Conservation (phyloP, 805 yeast genomes). For the Kuraishia cidri region DNA sequence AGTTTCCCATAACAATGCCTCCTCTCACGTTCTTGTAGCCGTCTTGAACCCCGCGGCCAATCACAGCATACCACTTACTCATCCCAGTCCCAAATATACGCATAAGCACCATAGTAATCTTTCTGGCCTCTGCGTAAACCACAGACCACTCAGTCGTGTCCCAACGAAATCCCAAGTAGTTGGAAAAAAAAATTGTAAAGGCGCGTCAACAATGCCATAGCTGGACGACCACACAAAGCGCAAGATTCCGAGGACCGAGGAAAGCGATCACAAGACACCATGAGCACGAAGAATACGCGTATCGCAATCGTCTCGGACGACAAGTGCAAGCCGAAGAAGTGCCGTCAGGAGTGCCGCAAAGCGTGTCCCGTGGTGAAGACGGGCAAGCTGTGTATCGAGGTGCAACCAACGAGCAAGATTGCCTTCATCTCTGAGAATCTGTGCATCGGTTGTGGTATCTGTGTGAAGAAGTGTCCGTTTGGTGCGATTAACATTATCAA, state of each 20-base stretch:
- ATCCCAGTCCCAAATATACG: no score
- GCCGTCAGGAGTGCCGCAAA: slow-evolving; percentile 96
- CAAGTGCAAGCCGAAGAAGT: slow-evolving; percentile 96
- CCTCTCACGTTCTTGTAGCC: no score
- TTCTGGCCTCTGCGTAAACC: no score
- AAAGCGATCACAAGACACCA: slow-evolving; percentile 4
- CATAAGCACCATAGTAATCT: no score
- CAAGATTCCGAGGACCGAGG: background rate
- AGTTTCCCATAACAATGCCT: no score
- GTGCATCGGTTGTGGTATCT: slow-evolving; percentile 99
- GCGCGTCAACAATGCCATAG: no score
- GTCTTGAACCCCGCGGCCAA: no score
- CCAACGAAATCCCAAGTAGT: no score
- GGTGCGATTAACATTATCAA: slow-evolving; percentile 95
- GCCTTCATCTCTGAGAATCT: slow-evolving; percentile 90
- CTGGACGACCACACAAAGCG: no score
- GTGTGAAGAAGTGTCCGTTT: slow-evolving; percentile 97
- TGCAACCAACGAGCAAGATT: slow-evolving; percentile 79
- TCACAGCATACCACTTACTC: no score
- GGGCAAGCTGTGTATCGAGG: slow-evolving; percentile 96
- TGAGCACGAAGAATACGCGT: slow-evolving; percentile 48
- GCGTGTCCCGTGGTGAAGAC: slow-evolving; percentile 98
- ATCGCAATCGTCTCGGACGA: slow-evolving; percentile 93
- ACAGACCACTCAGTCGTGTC: no score
- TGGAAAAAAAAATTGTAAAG: no score